phyloP scores from a whole-genome alignment of 352 stramenopile genomes.

The Phytophthora ramorum region DNA sequence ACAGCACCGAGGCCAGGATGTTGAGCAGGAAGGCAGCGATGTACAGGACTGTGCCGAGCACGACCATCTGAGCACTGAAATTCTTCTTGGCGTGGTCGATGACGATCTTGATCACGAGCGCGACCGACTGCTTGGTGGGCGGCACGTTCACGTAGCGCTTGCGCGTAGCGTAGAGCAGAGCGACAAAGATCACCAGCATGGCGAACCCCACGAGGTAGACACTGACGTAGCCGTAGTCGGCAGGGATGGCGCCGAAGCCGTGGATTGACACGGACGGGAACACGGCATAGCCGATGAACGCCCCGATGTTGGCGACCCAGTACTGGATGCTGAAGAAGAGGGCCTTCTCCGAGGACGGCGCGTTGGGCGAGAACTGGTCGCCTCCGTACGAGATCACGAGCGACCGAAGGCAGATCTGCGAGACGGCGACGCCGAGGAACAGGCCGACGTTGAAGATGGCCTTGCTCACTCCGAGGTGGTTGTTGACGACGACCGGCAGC shows the following conservation, averaged over 20 bases:
- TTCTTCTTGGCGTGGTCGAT: conserved; percentile 35
- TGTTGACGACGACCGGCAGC: conserved; percentile 41
- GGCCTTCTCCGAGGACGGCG: conserved; percentile 49
- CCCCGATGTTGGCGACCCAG: conserved; percentile 79
- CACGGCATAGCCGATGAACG: conserved; percentile 75
- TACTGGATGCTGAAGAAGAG: conserved; percentile 89
- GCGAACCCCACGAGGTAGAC: conserved; percentile 63
- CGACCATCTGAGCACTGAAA: conserved; percentile 36
- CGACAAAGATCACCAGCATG: conserved; percentile 50
- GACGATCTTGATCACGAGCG: conserved; percentile 48
- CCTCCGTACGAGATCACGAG: conserved; percentile 71
- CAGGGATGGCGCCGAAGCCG: conserved; percentile 58
- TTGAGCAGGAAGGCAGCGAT: conserved; percentile 56
- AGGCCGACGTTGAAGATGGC: conserved; percentile 62
- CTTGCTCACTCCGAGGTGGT: conserved; percentile 34
- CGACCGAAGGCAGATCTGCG: conserved; percentile 56
- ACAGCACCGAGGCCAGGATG: conserved; percentile 54
- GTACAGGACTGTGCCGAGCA: conserved; percentile 43
- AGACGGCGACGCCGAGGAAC: conserved; percentile 53
- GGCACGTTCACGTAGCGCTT: conserved; percentile 57
- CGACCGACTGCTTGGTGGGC: conserved; percentile 45
- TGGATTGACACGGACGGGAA: conserved; percentile 80
- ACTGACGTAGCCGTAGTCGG: conserved; percentile 44
- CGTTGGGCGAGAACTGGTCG: conserved; percentile 60
- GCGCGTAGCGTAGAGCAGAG: conserved; percentile 42